Percentiles rank a stretch among this genome's conserved stretches.
Conservation (phyloP, 2,329 filamentous ascomycete genomes). For the Hymenoscyphus albidus region DNA sequence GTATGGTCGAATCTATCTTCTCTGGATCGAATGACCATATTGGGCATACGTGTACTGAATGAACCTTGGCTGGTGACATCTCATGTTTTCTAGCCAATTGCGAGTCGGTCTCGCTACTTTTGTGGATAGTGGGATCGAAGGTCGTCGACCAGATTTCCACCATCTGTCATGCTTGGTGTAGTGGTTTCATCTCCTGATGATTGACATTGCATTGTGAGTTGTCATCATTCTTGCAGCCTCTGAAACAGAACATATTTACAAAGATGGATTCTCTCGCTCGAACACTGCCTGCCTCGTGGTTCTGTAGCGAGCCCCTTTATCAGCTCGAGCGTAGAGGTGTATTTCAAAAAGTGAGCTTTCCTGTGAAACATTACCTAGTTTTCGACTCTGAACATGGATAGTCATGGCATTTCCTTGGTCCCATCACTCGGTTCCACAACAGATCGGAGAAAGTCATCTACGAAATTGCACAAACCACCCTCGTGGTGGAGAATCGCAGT, state of each 20-base stretch:
- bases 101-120: not conserved
- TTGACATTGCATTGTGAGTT: not conserved
- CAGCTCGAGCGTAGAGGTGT: slow-evolving; percentile 47
- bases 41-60: slow-evolving; percentile 13
- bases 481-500: slow-evolving; percentile 39
- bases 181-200: not conserved
- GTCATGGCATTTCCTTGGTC: slow-evolving; percentile 51
- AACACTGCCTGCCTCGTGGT: slow-evolving; percentile 52
- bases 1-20: not conserved
- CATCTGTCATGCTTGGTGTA: not conserved
- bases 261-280: slow-evolving; percentile 30
- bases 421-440: slow-evolving; percentile 46
- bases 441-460: slow-evolving; percentile 43
- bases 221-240: not conserved
- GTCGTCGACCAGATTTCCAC: not conserved
- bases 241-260: not conserved
- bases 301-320: slow-evolving; percentile 45
- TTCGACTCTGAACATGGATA: slow-evolving; percentile 21
- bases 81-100: not conserved
- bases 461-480: slow-evolving; percentile 46
- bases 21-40: slow-evolving; percentile 25
- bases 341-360: slow-evolving; percentile 41
- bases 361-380: not conserved
- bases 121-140: not conserved
- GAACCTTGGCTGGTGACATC: slow-evolving; percentile 4